phyloP scores from a whole-genome alignment of 768 basidiomycete species.

The Boletus eberwhitei region DNA sequence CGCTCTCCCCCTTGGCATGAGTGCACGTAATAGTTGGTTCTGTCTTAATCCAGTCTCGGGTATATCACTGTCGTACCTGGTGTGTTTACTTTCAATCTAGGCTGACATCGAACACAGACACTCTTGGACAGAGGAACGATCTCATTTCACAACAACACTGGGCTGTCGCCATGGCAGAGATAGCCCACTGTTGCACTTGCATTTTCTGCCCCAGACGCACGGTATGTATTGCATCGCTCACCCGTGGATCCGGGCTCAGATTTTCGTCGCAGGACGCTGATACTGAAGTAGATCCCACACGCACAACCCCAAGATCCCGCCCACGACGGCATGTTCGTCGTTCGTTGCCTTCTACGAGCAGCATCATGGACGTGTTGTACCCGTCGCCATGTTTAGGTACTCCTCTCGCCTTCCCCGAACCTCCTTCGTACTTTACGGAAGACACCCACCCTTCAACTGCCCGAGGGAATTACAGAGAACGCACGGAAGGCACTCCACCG shows the following conservation, averaged over 20 bases:
- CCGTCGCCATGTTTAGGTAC: constrained; percentile 16
- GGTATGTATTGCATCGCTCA: constrained; percentile 1
- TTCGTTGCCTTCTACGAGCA: constrained; percentile 20
- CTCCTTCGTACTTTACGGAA: constrained; percentile 17
- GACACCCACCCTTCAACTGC: not conserved
- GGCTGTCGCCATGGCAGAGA: constrained; percentile 9
- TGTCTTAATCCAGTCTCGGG: not conserved
- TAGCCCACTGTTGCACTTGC: constrained; percentile 6
- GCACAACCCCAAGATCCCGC: not conserved
- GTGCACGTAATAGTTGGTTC: not conserved
- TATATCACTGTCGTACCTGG: not conserved
- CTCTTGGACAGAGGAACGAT: not conserved
- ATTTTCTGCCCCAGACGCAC: not conserved
- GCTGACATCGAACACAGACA: not conserved
- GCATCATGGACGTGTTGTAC: constrained; percentile 27
- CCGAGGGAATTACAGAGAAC: not conserved
- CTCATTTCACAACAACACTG: constrained; percentile 7
- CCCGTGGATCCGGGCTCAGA: not conserved
- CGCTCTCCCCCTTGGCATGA: not conserved
- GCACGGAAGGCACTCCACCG: not conserved
- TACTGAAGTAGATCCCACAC: not conserved
- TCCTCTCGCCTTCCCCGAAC: constrained; percentile 5
- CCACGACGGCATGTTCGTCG: constrained; percentile 2
- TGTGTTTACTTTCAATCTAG: not conserved
- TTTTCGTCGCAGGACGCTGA: constrained; percentile 7